Conservation (phyloP, 2,329 filamentous ascomycete genomes). For the Seiridium unicorne region DNA sequence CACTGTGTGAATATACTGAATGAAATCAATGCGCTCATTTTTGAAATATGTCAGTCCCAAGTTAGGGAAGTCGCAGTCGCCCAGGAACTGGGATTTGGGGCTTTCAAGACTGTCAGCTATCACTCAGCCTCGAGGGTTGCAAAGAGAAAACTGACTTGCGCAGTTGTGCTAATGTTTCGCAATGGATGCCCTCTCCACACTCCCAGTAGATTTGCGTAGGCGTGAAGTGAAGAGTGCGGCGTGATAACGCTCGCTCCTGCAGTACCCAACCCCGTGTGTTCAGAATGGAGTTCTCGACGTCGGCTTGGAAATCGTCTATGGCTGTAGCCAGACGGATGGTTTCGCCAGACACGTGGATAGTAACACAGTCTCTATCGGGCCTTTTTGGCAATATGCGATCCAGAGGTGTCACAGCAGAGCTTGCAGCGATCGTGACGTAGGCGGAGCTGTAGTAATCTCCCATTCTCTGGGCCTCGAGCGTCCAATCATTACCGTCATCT, state of each 20-base stretch:
- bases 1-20: constrained; percentile 4
- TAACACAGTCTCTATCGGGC: background rate
- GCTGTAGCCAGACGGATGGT: background rate
- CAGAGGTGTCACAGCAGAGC: background rate
- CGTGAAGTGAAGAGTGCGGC: constrained; percentile 24
- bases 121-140: background rate
- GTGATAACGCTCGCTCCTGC: constrained; percentile 24
- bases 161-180: constrained; percentile 6
- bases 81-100: constrained; percentile 2
- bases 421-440: constrained; percentile 5
- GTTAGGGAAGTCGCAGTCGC: constrained; percentile 7
- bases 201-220: constrained; percentile 25
- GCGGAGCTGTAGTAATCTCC: background rate
- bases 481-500: background rate
- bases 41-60: background rate
- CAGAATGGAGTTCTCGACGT: constrained; percentile 17
- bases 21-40: background rate
- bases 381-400: background rate
- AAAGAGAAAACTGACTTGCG: constrained; percentile 6
- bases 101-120: background rate
- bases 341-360: background rate
- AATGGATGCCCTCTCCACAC: constrained; percentile 14
- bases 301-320: constrained; percentile 20
- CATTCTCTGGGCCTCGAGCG: background rate
- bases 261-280: constrained; percentile 25